Evolutionary conservation across 2,329 filamentous ascomycete species (phyloP).

Genomic region (Monilinia laxa): DNA sequence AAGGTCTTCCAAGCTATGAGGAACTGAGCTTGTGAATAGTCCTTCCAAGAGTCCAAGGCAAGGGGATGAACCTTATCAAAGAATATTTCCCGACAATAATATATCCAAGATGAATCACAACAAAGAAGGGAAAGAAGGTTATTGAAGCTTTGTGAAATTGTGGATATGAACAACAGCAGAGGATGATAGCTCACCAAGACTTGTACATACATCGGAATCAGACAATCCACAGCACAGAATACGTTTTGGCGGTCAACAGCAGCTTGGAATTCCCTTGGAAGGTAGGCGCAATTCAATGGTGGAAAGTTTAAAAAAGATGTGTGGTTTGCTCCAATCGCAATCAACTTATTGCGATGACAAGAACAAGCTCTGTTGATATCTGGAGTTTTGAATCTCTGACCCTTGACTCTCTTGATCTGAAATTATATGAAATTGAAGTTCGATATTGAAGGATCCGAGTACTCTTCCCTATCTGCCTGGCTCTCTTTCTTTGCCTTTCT

Average conservation of each 20-base stretch:
- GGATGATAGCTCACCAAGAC: slow-evolving; percentile 11
- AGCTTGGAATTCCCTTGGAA: slow-evolving; percentile 4
- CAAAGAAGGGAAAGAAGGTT: not conserved
- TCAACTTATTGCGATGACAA: slow-evolving; percentile 5
- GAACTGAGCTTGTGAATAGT: slow-evolving; percentile 1
- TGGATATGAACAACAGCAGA: slow-evolving; percentile 11
- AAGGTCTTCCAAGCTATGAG: slow-evolving; percentile 17
- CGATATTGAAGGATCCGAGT: not conserved
- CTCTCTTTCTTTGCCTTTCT: not conserved
- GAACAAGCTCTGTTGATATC: not conserved
- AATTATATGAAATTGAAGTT: not conserved
- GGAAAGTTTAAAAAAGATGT: not conserved
- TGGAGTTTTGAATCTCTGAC: too few species aligned
- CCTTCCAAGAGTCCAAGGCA: not conserved
- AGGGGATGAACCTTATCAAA: too few species aligned
- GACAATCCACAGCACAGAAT: slow-evolving; percentile 1
- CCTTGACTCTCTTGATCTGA: not conserved
- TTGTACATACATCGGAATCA: slow-evolving; percentile 1
- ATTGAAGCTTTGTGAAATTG: not conserved
- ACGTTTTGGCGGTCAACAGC: slow-evolving; percentile 4
- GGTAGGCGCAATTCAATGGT: slow-evolving; percentile 3
- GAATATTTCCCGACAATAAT: not conserved
- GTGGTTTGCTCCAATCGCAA: not conserved
- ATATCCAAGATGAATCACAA: slow-evolving; percentile 7
- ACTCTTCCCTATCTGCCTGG: not conserved